phyloP scores from a whole-genome alignment of 2,329 filamentous ascomycete genomes.

The Chrysoporthe austroafricana region DNA sequence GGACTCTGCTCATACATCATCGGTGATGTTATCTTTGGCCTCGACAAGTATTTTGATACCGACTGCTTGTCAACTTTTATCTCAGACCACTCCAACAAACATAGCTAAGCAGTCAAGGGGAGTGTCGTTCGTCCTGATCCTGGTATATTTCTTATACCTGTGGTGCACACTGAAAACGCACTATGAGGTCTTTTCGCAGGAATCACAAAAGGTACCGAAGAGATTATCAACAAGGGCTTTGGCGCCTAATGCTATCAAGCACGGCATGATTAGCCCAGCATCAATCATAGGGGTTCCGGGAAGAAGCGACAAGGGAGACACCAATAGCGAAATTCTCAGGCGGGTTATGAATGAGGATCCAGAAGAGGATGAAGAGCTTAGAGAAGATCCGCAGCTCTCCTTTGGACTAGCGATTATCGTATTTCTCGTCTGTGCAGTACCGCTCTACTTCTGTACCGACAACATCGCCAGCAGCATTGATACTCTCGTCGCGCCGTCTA shows the following conservation, averaged over 20 bases:
- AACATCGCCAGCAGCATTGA: slow-evolving; percentile 10
- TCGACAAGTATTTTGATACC: slow-evolving; percentile 22
- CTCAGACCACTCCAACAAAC: slow-evolving; percentile 14
- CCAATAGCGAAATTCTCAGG: too few relatives aligned
- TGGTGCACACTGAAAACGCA: too few relatives aligned
- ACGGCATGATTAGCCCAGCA: too few relatives aligned
- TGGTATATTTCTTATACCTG: slow-evolving; percentile 16
- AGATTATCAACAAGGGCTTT: too few relatives aligned
- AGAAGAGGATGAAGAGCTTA: too few relatives aligned
- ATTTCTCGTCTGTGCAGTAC: slow-evolving; percentile 3
- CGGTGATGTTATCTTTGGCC: slow-evolving; percentile 14
- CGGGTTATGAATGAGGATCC: too few relatives aligned
- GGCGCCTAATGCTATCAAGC: too few relatives aligned
- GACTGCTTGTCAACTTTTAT: slow-evolving; percentile 14
- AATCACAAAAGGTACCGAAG: too few relatives aligned
- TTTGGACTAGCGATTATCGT: not conserved
- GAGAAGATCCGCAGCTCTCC: not conserved
- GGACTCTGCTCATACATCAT: slow-evolving; percentile 14
- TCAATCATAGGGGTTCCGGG: too few relatives aligned
- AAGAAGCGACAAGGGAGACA: too few relatives aligned
- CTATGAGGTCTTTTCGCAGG: too few relatives aligned
- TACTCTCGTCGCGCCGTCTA: slow-evolving; percentile 17
- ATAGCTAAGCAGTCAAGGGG: slow-evolving; percentile 15
- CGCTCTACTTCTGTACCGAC: slow-evolving; percentile 23
- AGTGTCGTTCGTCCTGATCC: slow-evolving; percentile 13